Evolutionary conservation across 495 filamentous ascomycete genomes (phyloP).

Genomic region (Aspergillus funiculosus): DNA sequence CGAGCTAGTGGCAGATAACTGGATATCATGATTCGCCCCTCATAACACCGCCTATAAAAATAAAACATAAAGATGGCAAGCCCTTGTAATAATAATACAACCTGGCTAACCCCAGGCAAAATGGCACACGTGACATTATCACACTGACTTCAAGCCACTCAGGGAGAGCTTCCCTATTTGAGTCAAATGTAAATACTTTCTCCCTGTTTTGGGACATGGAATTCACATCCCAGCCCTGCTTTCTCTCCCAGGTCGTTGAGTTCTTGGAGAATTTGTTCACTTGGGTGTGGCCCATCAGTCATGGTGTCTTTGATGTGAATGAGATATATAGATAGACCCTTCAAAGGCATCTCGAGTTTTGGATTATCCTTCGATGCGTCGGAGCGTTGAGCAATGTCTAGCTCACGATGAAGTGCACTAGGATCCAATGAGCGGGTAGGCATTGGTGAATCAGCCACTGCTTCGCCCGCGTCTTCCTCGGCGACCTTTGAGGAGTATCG

Average conservation of each 20-base stretch:
- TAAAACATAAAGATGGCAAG: no score
- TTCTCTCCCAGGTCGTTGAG: conserved; percentile 55
- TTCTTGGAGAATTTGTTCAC: conserved; percentile 62
- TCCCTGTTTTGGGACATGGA: conserved; percentile 59
- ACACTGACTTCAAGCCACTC: no score
- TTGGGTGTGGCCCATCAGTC: conserved; percentile 55
- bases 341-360: conserved; percentile 33
- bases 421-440: not conserved
- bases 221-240: conserved; percentile 68
- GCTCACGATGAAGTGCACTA: conserved; percentile 10
- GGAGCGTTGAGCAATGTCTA: conserved; percentile 12
- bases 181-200: conserved; percentile 37
- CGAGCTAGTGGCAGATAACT: no score
- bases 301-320: conserved; percentile 81
- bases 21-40: not conserved
- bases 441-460: not conserved
- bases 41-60: no score
- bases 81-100: conserved; percentile 2
- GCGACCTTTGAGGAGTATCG: not conserved
- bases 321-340: conserved; percentile 59
- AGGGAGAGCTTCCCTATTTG: conserved; percentile 12
- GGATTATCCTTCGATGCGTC: conserved; percentile 4
- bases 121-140: not conserved
- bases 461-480: not conserved
- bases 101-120: conserved; percentile 12